These are phyloP conservation scores for Cyanidiococcus yangmingshanensis DNA, from an alignment of 23 red algal genomes.

Conservation along the genomic window DNA sequence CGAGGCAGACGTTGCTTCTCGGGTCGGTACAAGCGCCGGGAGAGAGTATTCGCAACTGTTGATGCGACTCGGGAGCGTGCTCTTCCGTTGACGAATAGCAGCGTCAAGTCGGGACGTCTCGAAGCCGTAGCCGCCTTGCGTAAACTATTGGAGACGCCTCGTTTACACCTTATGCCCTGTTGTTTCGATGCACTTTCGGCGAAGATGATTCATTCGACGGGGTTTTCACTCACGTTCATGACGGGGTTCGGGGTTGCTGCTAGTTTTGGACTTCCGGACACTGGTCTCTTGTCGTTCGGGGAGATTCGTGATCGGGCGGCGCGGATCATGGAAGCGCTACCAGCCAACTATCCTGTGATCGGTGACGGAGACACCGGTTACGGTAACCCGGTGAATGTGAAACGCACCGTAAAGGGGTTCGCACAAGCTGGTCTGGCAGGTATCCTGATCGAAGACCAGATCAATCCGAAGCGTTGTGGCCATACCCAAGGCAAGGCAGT, in stretches of 20 bases:
- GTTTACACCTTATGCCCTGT: conserved; percentile 64
- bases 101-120: not conserved
- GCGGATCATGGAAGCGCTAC: conserved; percentile 34
- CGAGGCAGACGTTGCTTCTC: too few species aligned
- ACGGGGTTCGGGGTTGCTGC: conserved; percentile 71
- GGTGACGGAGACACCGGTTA: conserved; percentile 87
- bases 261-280: conserved; percentile 62
- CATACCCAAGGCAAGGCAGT: conserved; percentile 90
- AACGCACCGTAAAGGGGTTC: conserved; percentile 56
- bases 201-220: conserved; percentile 45
- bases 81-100: too few species aligned
- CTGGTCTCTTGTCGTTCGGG: conserved; percentile 59
- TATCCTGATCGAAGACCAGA: conserved; percentile 79
- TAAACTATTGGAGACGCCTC: not conserved
- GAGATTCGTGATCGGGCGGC: conserved; percentile 47
- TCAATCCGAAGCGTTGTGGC: conserved; percentile 88
- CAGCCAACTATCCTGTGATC: conserved; percentile 54
- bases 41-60: too few species aligned
- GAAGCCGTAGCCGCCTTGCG: conserved; percentile 20
- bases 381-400: conserved; percentile 65
- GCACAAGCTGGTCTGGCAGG: conserved; percentile 63
- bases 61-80: too few species aligned
- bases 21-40: too few species aligned
- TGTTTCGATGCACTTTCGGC: conserved; percentile 78
- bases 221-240: conserved; percentile 80